Evolutionary conservation across 768 basidiomycete genomes (phyloP).

Genomic region (Mycena epipterygia): DNA sequence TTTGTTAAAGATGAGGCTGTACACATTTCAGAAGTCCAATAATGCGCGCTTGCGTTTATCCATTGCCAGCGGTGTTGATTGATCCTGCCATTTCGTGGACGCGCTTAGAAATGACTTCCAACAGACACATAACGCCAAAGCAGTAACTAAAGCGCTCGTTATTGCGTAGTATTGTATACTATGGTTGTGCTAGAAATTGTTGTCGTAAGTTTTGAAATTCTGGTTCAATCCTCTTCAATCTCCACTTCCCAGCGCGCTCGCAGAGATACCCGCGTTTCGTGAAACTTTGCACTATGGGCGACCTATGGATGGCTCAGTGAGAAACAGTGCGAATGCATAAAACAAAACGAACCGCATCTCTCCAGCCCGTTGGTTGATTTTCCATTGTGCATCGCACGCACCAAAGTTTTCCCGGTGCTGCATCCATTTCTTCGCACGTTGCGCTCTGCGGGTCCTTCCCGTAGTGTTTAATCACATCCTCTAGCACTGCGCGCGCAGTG

Average conservation of each 20-base stretch:
- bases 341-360: conserved; percentile 16
- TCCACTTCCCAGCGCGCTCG: conserved; percentile 11
- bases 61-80: too few species aligned
- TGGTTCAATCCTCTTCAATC: background rate
- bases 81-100: too few species aligned
- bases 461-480: conserved; percentile 11
- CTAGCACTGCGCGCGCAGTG: background rate
- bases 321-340: too few species aligned
- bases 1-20: too few species aligned
- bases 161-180: too few species aligned
- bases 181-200: too few species aligned
- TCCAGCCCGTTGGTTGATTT: conserved; percentile 24
- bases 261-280: background rate
- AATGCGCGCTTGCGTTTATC: too few species aligned
- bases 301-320: background rate
- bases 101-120: too few species aligned
- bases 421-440: conserved; percentile 27
- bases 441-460: conserved; percentile 18
- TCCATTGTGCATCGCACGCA: conserved; percentile 15
- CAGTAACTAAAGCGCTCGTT: too few species aligned
- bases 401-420: conserved; percentile 9
- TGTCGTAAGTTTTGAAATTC: too few species aligned
- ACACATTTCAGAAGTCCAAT: too few species aligned
- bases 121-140: too few species aligned
- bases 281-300: conserved; percentile 1